Evolutionary conservation across 306 rosid genomes (phyloP).

Genomic region (Cucurbita maxima): DNA sequence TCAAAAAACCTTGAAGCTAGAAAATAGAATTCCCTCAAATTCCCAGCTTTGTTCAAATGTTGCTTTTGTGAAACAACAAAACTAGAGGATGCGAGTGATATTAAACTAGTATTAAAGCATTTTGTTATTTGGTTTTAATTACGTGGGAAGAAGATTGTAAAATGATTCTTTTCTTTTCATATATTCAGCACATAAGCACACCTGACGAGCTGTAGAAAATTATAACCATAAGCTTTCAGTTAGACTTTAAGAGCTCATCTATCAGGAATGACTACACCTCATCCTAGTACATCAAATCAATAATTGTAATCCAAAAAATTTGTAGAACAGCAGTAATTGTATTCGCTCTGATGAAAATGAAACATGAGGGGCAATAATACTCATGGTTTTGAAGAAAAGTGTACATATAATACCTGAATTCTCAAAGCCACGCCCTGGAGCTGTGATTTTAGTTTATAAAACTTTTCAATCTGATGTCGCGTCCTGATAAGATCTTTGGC

Average conservation of each 20-base stretch:
- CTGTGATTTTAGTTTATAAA: slow-evolving; percentile 68
- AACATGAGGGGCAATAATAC: background rate
- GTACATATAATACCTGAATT: slow-evolving; percentile 39
- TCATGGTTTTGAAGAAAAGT: background rate
- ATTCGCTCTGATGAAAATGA: background rate
- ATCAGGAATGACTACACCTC: background rate
- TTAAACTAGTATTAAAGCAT: background rate
- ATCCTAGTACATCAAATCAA: background rate
- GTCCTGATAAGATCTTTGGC: slow-evolving; percentile 73
- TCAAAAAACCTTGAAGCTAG: background rate
- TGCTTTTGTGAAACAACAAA: background rate
- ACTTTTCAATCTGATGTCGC: slow-evolving; percentile 67
- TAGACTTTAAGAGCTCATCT: background rate
- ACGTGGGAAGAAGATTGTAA: background rate
- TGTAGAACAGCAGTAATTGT: background rate
- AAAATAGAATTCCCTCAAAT: background rate
- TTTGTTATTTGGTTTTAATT: background rate
- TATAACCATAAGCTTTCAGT: background rate
- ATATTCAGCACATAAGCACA: background rate
- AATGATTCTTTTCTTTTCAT: background rate
- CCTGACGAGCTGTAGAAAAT: background rate
- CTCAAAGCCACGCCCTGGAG: slow-evolving; percentile 71
- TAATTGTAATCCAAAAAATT: background rate
- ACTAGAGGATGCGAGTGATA: background rate
- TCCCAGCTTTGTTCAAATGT: background rate